A percentile compares a stretch with the other conserved stretches of the same genome.
phyloP scores from a whole-genome alignment of 139 green algal genomes.

The Micromonas commoda region DNA sequence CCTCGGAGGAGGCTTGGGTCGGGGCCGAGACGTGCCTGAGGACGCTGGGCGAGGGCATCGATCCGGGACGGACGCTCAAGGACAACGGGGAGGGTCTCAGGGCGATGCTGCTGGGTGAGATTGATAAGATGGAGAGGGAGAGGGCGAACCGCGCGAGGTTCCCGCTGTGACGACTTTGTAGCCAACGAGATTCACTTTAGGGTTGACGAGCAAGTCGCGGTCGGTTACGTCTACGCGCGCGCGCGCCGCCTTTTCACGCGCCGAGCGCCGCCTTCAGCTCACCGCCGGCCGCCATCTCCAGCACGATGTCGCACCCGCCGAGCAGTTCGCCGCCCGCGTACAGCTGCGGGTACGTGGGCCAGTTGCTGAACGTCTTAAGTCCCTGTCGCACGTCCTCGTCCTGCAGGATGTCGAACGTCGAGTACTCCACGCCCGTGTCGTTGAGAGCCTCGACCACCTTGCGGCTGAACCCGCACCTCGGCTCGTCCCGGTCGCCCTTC shows the following conservation, averaged over 20 bases:
- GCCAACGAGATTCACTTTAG: not conserved
- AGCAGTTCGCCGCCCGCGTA: conserved; percentile 74
- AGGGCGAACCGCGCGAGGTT: not conserved
- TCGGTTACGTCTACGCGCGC: not conserved
- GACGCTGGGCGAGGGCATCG: not conserved
- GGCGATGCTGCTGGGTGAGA: not conserved
- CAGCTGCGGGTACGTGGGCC: conserved; percentile 89
- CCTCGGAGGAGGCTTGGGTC: no score
- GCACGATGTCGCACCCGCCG: conserved; percentile 71
- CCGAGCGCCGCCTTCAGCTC: conserved; percentile 32
- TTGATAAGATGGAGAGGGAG: not conserved
- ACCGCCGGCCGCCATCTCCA: conserved; percentile 49
- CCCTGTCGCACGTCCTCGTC: conserved; percentile 71
- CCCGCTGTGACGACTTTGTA: not conserved
- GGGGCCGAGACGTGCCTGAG: no score
- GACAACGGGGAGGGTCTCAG: not conserved
- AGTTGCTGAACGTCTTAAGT: conserved; percentile 78
- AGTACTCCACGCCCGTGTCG: conserved; percentile 46
- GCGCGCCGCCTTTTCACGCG: conserved; percentile 4
- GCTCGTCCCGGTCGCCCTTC: conserved; percentile 65
- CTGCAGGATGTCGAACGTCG: conserved; percentile 80
- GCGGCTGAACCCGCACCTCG: conserved; percentile 78
- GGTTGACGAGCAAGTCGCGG: not conserved
- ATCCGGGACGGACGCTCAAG: not conserved
- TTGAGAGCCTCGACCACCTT: conserved; percentile 63